phyloP scores from a whole-genome alignment of 1,139 yeast genomes.

The Yamadazyma trypodendri region DNA sequence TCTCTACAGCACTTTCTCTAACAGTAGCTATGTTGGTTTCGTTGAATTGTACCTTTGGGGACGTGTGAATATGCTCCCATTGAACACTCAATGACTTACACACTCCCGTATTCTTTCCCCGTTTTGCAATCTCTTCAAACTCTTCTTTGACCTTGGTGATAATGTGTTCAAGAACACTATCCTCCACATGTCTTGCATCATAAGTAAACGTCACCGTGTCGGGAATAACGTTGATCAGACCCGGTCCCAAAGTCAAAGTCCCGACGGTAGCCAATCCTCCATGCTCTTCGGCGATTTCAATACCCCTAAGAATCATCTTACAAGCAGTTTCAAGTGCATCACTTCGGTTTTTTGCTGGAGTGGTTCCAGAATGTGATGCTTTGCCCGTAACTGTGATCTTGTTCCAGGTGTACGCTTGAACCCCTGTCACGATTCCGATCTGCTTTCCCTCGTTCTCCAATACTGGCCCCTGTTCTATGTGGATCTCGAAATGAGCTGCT shows the following conservation, averaged over 20 bases:
- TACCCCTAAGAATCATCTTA: constrained; percentile 52
- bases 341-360: constrained; percentile 61
- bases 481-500: constrained; percentile 70
- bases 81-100: neutral
- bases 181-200: constrained; percentile 58
- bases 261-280: constrained; percentile 63
- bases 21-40: constrained; percentile 50
- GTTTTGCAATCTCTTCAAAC: constrained; percentile 23
- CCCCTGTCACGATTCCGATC: constrained; percentile 67
- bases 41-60: constrained; percentile 59
- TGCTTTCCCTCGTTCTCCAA: constrained; percentile 54
- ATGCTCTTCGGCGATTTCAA: constrained; percentile 52
- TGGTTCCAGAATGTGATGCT: constrained; percentile 74
- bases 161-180: constrained; percentile 37
- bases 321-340: constrained; percentile 64
- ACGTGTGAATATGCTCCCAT: constrained; percentile 21
- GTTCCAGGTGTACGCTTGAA: constrained; percentile 67
- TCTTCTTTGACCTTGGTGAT: constrained; percentile 20
- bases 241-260: constrained; percentile 53
- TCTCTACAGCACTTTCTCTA: constrained; percentile 46
- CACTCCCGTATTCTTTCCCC: neutral
- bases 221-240: constrained; percentile 66
- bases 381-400: constrained; percentile 54
- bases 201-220: constrained; percentile 55
- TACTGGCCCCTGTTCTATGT: constrained; percentile 75